A percentile compares a stretch with the other conserved stretches of the same genome.
These are phyloP conservation scores for Teunomyces stri DNA, from an alignment of 805 yeast genomes.

Conservation along the genomic window DNA sequence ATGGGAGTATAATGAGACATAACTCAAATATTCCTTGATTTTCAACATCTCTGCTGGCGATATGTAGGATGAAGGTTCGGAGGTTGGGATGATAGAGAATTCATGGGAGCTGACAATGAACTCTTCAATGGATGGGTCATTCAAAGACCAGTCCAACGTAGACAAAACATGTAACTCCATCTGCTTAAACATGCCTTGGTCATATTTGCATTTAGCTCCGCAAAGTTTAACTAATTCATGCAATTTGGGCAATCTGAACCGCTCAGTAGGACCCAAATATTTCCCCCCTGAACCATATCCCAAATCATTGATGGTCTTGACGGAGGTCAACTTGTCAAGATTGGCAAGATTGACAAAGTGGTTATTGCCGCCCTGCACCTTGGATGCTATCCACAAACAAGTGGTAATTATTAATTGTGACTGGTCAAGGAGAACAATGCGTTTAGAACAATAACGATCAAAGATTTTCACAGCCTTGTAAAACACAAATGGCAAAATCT, in stretches of 20 bases:
- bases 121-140: slow-evolving; percentile 54
- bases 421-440: slow-evolving; percentile 82
- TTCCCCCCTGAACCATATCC: slow-evolving; percentile 55
- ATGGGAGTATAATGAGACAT: slow-evolving; percentile 46
- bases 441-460: slow-evolving; percentile 86
- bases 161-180: slow-evolving; percentile 75
- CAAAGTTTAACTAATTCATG: slow-evolving; percentile 71
- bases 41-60: slow-evolving; percentile 35
- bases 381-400: slow-evolving; percentile 90
- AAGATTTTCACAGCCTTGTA: slow-evolving; percentile 70
- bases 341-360: slow-evolving; percentile 53
- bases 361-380: slow-evolving; percentile 73
- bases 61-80: neutral
- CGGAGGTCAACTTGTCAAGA: slow-evolving; percentile 18
- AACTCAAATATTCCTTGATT: slow-evolving; percentile 49
- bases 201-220: slow-evolving; percentile 57
- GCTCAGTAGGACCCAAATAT: slow-evolving; percentile 66
- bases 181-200: slow-evolving; percentile 48
- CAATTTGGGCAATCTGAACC: slow-evolving; percentile 72
- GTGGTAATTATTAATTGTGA: slow-evolving; percentile 89
- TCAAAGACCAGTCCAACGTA: slow-evolving; percentile 70
- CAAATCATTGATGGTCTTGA: slow-evolving; percentile 35
- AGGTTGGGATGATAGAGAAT: slow-evolving; percentile 11
- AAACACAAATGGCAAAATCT: slow-evolving; percentile 66
- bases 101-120: slow-evolving; percentile 34